These are phyloP conservation scores for Kluyveromyces sp. DNA, from an alignment of 1,139 yeast species.

Conservation along the genomic window DNA sequence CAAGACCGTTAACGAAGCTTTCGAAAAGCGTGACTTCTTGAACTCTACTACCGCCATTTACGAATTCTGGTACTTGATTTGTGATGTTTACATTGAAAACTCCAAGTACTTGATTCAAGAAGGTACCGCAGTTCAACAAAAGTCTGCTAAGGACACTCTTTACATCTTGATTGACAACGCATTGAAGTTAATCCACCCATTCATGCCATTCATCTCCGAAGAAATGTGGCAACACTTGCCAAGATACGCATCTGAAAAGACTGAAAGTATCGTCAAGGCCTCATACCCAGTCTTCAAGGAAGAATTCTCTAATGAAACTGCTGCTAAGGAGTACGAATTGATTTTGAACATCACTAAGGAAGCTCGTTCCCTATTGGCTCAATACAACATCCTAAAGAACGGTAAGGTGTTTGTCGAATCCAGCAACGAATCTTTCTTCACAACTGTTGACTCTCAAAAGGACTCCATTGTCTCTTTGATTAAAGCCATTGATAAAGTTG, in stretches of 20 bases:
- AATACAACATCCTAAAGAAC: conserved; percentile 79
- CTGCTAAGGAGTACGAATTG: conserved; percentile 71
- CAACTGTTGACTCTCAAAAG: conserved; percentile 60
- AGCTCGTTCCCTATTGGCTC: conserved; percentile 86
- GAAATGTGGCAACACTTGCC: conserved; percentile 99
- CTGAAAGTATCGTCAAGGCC: conserved; percentile 72
- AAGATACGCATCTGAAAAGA: conserved; percentile 63
- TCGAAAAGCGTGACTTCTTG: conserved; percentile 83
- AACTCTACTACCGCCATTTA: conserved; percentile 82
- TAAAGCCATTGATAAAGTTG: conserved; percentile 74
- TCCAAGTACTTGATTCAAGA: conserved; percentile 87
- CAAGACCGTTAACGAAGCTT: conserved; percentile 51
- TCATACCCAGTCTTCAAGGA: conserved; percentile 61
- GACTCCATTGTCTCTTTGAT: conserved; percentile 82
- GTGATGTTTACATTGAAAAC: conserved; percentile 97
- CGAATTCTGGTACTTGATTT: conserved; percentile 90
- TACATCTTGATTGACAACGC: conserved; percentile 92
- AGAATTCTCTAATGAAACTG: conserved; percentile 53
- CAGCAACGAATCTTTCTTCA: conserved; percentile 38
- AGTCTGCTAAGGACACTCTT: conserved; percentile 87
- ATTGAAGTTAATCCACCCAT: conserved; percentile 87
- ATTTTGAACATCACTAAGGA: conserved; percentile 82
- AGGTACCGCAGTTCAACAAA: conserved; percentile 76
- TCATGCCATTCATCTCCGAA: conserved; percentile 95
- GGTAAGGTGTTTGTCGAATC: conserved; percentile 82